Evolutionary conservation across 208 protist species (phyloP).

Genomic region (Strigomonas culicis): DNA sequence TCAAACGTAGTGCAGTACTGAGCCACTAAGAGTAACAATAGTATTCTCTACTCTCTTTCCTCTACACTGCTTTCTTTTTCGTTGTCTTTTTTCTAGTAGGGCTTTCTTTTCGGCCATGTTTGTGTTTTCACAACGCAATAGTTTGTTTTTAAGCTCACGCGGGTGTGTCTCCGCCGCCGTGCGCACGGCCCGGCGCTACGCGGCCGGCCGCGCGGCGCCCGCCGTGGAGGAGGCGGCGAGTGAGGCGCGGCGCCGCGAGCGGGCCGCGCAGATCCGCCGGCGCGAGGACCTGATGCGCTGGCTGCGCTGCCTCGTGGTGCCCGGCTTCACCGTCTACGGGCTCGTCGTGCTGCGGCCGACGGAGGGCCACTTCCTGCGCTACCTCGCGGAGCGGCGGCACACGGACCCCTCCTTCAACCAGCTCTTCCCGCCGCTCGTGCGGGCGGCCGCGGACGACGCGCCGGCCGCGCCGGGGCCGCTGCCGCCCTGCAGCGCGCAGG

Average conservation of each 20-base stretch:
- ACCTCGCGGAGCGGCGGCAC: slow-evolving; percentile 66
- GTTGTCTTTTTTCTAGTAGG: neutral
- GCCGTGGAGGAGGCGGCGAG: neutral
- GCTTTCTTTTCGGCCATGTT: neutral
- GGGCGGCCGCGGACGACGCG: neutral
- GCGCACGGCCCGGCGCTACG: no score
- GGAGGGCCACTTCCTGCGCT: slow-evolving; percentile 76
- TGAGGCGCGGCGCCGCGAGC: slow-evolving; percentile 3
- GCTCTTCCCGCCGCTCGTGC: slow-evolving; percentile 40
- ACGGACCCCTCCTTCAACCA: slow-evolving; percentile 53
- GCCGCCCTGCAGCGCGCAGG: slow-evolving; percentile 15
- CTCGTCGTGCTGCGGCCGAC: slow-evolving; percentile 62
- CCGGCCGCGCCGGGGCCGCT: neutral
- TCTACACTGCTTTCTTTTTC: neutral
- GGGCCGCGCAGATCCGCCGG: slow-evolving; percentile 39
- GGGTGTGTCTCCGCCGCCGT: no score
- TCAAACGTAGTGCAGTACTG: no score
- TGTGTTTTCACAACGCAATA: neutral
- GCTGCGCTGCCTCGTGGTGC: slow-evolving; percentile 58
- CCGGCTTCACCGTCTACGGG: slow-evolving; percentile 44
- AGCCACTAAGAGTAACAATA: neutral
- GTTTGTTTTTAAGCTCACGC: no score
- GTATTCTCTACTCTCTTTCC: slow-evolving; percentile 8
- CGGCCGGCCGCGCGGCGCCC: no score
- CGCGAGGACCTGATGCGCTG: slow-evolving; percentile 33